A percentile compares a stretch with the other conserved stretches of the same genome.
phyloP scores from a whole-genome alignment of 805 yeast species.

The Saccharomycopsis sp. region DNA sequence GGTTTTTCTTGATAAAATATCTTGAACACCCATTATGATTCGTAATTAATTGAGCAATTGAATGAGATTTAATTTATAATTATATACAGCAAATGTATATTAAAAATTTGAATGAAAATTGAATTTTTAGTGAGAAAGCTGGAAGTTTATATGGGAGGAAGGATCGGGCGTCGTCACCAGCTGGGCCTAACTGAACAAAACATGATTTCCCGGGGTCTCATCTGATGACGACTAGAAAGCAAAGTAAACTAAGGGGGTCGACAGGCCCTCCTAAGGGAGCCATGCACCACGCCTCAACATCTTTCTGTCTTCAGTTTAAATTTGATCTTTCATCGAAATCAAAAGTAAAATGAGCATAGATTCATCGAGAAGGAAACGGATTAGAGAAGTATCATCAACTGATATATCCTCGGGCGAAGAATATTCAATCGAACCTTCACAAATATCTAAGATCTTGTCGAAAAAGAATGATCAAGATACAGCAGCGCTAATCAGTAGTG shows the following conservation, averaged over 20 bases:
- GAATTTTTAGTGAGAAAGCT: too few relatives aligned
- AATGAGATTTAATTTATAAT: not conserved
- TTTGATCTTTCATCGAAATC: not conserved
- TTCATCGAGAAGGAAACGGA: not conserved
- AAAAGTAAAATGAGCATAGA: not conserved
- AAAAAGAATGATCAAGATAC: not conserved
- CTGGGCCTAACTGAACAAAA: not conserved
- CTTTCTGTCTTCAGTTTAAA: too few relatives aligned
- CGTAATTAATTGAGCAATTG: not conserved
- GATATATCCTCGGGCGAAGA: not conserved
- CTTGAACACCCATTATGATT: constrained; percentile 57
- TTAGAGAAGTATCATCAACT: not conserved
- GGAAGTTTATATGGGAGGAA: not conserved
- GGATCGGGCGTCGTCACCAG: constrained; percentile 1
- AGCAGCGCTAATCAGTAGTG: not conserved
- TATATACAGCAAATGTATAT: too few relatives aligned
- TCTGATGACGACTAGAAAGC: not conserved
- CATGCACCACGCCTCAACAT: too few relatives aligned
- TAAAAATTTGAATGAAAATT: too few relatives aligned
- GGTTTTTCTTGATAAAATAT: constrained; percentile 79
- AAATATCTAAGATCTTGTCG: not conserved
- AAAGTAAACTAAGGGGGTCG: not conserved
- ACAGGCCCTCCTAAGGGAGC: too few relatives aligned
- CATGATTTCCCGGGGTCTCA: too few relatives aligned
- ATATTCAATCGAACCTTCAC: not conserved